phyloP scores from a whole-genome alignment of 306 rosid species.

The Gynostemma pentaphyllum region DNA sequence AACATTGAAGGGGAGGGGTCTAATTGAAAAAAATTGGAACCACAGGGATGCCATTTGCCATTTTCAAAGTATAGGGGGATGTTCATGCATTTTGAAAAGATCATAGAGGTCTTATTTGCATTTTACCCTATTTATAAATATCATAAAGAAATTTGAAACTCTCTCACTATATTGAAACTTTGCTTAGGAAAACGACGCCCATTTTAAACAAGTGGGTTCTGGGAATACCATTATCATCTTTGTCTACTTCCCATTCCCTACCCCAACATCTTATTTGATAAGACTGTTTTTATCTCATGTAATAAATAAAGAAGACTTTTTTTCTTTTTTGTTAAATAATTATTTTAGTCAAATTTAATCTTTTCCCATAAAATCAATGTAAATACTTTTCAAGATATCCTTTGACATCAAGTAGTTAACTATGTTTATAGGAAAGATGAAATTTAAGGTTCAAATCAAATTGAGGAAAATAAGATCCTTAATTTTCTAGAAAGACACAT shows the following conservation, averaged over 20 bases:
- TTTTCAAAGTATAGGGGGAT: too few relatives aligned
- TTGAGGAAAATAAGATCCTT: neutral
- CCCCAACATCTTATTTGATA: constrained; percentile 29
- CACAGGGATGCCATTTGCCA: too few relatives aligned
- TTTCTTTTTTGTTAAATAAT: neutral
- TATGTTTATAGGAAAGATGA: too few relatives aligned
- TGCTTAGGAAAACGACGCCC: constrained; percentile 31
- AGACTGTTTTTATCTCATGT: constrained; percentile 33
- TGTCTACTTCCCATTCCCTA: constrained; percentile 27
- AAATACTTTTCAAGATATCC: neutral
- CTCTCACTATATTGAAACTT: neutral
- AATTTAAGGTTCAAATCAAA: too few relatives aligned
- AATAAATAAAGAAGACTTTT: neutral
- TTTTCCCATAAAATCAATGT: neutral
- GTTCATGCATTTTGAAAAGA: too few relatives aligned
- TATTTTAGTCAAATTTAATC: neutral
- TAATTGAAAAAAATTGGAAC: too few relatives aligned
- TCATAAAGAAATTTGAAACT: too few relatives aligned
- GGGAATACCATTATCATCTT: constrained; percentile 34
- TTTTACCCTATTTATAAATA: too few relatives aligned
- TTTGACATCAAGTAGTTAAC: too few relatives aligned
- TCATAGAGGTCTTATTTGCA: too few relatives aligned
- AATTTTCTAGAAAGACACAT: neutral
- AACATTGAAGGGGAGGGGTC: too few relatives aligned
- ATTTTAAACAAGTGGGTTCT: constrained; percentile 48